phyloP scores from a whole-genome alignment of 75 land plant species.

The Cupressus sempervirens region DNA sequence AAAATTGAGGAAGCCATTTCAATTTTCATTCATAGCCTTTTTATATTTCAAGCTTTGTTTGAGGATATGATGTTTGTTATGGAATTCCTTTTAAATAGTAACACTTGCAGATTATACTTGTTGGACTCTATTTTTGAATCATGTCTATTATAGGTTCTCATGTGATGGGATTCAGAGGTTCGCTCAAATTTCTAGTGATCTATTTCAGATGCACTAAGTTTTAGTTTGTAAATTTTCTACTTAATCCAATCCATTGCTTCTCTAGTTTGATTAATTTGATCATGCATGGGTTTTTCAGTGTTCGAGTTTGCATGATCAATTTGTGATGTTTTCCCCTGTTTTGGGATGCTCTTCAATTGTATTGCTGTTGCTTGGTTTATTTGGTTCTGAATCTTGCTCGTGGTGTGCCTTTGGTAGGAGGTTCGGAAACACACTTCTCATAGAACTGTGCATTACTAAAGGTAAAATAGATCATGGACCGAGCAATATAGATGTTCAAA shows the following conservation, averaged over 20 bases:
- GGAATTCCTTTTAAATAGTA: not conserved
- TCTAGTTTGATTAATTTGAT: not conserved
- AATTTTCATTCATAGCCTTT: not conserved
- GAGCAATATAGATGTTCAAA: too few species aligned
- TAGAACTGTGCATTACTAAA: too few species aligned
- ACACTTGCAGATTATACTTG: not conserved
- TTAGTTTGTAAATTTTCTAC: too few species aligned
- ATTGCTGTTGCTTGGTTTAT: not conserved
- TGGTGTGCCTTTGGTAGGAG: too few species aligned
- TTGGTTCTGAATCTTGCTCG: not conserved
- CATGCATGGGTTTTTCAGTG: not conserved
- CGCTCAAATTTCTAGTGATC: not conserved
- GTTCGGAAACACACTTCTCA: too few species aligned
- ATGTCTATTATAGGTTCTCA: not conserved
- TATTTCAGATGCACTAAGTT: too few species aligned
- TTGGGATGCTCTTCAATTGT: not conserved
- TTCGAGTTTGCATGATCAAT: not conserved
- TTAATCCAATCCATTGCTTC: not conserved
- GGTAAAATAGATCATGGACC: too few species aligned
- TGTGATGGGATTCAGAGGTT: not conserved
- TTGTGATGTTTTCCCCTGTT: not conserved
- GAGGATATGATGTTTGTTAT: not conserved
- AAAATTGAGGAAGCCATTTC: too few species aligned
- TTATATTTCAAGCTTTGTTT: not conserved
- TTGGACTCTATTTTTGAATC: not conserved